phyloP scores from a whole-genome alignment of 116 monocot genomes.

The Dioscorea cayenensis region DNA sequence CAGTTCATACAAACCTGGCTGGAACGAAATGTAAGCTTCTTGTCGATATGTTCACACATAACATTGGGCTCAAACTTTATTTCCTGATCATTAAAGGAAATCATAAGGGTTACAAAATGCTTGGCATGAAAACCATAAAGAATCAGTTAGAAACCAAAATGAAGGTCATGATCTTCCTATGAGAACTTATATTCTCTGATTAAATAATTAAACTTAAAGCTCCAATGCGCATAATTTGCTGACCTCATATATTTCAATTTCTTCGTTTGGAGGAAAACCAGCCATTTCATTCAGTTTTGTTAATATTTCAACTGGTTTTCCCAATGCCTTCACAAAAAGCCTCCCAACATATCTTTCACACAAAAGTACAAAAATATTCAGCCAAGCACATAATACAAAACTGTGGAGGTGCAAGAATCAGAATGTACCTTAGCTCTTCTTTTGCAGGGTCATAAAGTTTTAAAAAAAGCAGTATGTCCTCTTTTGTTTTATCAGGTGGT shows the following conservation, averaged over 20 bases:
- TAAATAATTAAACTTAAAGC: background rate
- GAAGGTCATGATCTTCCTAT: background rate
- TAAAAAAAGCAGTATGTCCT: conserved; percentile 95
- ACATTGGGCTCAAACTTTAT: conserved; percentile 98
- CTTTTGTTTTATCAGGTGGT: conserved; percentile 86
- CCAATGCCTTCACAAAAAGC: conserved; percentile 85
- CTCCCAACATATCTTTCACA: conserved; percentile 74
- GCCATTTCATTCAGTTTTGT: conserved; percentile 86
- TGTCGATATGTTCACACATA: conserved; percentile 96
- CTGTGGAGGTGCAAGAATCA: conserved; percentile 1
- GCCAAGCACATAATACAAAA: background rate
- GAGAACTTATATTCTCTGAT: background rate
- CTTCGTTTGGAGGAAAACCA: conserved; percentile 72
- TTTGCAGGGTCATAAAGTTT: conserved; percentile 98
- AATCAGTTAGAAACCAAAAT: background rate
- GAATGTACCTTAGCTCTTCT: conserved; percentile 79
- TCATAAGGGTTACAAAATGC: background rate
- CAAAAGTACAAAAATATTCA: background rate
- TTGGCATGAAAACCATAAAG: background rate
- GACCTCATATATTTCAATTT: conserved; percentile 98
- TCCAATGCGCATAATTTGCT: conserved; percentile 3
- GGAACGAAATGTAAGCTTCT: conserved; percentile 63
- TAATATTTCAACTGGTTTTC: conserved; percentile 74
- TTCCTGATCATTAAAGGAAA: conserved; percentile 43
- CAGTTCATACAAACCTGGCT: conserved; percentile 54